Evolutionary conservation across 2,329 filamentous ascomycete species (phyloP).

Genomic region (Fusarium neocosmosporiellum): DNA sequence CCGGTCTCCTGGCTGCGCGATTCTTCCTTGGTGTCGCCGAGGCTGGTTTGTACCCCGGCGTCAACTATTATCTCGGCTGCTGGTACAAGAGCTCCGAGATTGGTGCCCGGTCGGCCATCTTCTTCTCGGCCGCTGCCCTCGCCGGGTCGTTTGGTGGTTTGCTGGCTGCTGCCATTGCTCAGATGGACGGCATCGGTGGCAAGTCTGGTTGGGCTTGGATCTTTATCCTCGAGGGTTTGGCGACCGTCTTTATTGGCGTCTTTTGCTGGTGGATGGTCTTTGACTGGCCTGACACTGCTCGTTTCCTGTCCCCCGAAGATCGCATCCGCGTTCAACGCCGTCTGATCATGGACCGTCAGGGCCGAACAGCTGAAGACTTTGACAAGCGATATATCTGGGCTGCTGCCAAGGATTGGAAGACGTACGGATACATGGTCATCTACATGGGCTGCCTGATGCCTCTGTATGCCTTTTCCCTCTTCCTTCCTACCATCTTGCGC

Average conservation of each 20-base stretch:
- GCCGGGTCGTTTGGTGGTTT: conserved; percentile 80
- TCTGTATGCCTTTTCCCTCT: conserved; percentile 64
- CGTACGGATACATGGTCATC: conserved; percentile 61
- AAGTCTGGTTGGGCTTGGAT: conserved; percentile 69
- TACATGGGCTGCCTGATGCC: conserved; percentile 61
- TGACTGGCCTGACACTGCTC: conserved; percentile 81
- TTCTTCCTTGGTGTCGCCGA: conserved; percentile 74
- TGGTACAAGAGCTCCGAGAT: conserved; percentile 85
- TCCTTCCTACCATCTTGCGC: conserved; percentile 68
- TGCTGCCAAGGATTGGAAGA: conserved; percentile 81
- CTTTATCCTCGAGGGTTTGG: conserved; percentile 75
- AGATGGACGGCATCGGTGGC: conserved; percentile 71
- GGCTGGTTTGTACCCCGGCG: conserved; percentile 73
- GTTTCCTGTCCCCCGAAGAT: conserved; percentile 74
- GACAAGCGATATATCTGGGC: conserved; percentile 76
- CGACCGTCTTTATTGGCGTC: conserved; percentile 73
- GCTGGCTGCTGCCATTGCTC: conserved; percentile 73
- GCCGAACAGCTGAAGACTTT: conserved; percentile 76
- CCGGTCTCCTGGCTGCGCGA: conserved; percentile 59
- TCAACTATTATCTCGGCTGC: conserved; percentile 77
- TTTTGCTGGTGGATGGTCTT: conserved; percentile 78
- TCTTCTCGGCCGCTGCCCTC: conserved; percentile 82
- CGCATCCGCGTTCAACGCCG: conserved; percentile 76
- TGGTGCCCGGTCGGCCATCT: conserved; percentile 77
- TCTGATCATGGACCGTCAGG: conserved; percentile 75